phyloP scores from a whole-genome alignment of 1,139 yeast species.

The Magnusiomyces paraingens region DNA sequence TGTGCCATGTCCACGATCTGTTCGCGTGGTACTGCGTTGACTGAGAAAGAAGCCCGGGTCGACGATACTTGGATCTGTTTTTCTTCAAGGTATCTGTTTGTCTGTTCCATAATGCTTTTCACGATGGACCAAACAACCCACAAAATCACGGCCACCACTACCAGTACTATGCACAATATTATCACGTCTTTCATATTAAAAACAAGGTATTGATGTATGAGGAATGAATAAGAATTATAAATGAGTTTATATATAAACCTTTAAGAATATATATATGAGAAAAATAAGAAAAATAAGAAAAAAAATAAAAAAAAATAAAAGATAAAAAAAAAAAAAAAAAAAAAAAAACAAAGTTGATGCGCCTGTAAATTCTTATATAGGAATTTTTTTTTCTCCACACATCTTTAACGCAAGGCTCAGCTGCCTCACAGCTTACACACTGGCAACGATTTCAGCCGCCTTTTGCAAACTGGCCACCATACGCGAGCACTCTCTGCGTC shows the following conservation, averaged over 20 bases:
- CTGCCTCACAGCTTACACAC: slow-evolving; percentile 21
- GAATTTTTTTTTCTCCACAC: too few species aligned
- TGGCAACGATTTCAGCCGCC: slow-evolving; percentile 85
- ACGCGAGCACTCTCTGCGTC: slow-evolving; percentile 88
- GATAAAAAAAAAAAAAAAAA: too few species aligned
- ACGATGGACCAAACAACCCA: background rate
- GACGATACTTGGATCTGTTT: background rate
- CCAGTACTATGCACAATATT: background rate
- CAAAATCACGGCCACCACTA: background rate
- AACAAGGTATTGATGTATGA: too few species aligned
- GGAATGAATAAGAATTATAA: background rate
- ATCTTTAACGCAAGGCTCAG: background rate
- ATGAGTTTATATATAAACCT: background rate
- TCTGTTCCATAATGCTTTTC: background rate
- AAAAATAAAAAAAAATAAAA: background rate
- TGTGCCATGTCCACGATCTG: background rate
- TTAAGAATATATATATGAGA: background rate
- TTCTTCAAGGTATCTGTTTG: background rate
- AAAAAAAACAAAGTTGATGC: background rate
- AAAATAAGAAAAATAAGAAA: background rate
- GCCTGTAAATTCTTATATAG: too few species aligned
- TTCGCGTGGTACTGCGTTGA: slow-evolving; percentile 1
- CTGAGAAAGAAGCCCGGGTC: background rate
- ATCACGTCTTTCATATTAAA: background rate
- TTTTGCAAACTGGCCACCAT: slow-evolving; percentile 90